Evolutionary conservation across 1,284 basidiomycete species (phyloP).

Genomic region (Cutaneotrichosporon cavernicola): DNA sequence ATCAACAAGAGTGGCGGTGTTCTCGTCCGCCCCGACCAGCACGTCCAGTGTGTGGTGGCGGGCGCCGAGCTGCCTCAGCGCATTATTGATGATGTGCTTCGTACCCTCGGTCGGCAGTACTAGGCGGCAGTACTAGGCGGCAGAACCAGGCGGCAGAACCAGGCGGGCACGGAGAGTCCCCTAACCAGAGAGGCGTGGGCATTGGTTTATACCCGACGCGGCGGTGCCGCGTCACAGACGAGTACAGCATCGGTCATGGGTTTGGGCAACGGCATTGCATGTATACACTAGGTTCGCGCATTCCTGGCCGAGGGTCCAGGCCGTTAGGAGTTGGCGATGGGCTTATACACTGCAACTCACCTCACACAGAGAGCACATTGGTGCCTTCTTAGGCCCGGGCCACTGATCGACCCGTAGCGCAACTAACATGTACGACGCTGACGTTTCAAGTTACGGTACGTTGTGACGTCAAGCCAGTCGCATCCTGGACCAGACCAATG

Average conservation of each 20-base stretch:
- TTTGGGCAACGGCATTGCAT: conserved; percentile 1
- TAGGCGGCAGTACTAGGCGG: neutral
- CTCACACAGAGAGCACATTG: no score
- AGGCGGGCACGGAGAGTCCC: neutral
- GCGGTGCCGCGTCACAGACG: neutral
- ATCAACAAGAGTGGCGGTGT: conserved; percentile 20
- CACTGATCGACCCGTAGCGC: no score
- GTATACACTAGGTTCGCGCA: neutral
- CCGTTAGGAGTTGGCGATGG: no score
- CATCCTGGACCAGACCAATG: no score
- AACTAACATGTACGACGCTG: no score
- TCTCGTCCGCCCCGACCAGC: conserved; percentile 31
- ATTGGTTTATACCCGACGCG: neutral
- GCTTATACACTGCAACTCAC: neutral
- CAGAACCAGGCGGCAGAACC: neutral
- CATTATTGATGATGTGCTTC: conserved; percentile 7
- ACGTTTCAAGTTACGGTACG: no score
- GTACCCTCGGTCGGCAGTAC: conserved; percentile 9
- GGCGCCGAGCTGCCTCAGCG: neutral
- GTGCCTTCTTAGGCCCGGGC: no score
- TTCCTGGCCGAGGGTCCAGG: no score
- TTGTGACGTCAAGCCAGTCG: no score
- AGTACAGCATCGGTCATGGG: neutral
- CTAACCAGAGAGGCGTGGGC: no score
- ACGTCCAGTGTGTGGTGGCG: conserved; percentile 19